Evolutionary conservation across 192 early-diverging fungal genomes (phyloP), one percentile per base, ranked within the genome.

Genomic region (Chytriomyces confervae): DNA sequence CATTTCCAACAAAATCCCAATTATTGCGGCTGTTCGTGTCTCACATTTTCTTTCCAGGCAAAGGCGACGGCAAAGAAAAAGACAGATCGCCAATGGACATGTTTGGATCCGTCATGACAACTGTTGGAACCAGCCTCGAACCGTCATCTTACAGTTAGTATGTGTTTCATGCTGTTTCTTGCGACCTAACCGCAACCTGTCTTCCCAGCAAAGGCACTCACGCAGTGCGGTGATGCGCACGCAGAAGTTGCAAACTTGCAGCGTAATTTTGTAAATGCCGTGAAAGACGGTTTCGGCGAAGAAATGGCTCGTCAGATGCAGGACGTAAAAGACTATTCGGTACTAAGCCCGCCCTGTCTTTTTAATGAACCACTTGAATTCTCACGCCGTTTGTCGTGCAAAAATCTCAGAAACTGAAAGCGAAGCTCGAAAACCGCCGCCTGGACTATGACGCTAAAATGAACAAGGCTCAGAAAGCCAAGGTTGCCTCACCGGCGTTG

Each of bases 391-490:
- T 57, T 62, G 13, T 27, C 9, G 16, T 50, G 53, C 11, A 13
- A n/a, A 5, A 71, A 16, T 16, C 27, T 16, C 81, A 91, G 66
- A 67, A 85, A 20, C 74, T 96, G 69, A 91, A 95, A 77, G 93
- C 89, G 79, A 98, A 97, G 83, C 86, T 97, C 7, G 93, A 95
- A 62, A 91, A 93, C 70, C 87, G 96, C 57, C 89, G 97, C 64
- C 83, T 93, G 61, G 96, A 99, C 68, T 97, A 95, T 84, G 97
- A 99, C 83, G 91, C 93, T 50, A 98, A 96, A 83, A 80, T 93
- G 29, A 89, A 89, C 83, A 94, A 93, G 81, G 89, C 93, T n/a
- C 93, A 95, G 76, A 96, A 94, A 76, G 87, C 89, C 62, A 95
- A 95, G 83, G 97, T 96, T 85, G 95, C 96, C 72, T 94, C 91